These are phyloP conservation scores for Colletotrichum magnum DNA, from an alignment of 2,329 filamentous ascomycete genomes.

Conservation along the genomic window DNA sequence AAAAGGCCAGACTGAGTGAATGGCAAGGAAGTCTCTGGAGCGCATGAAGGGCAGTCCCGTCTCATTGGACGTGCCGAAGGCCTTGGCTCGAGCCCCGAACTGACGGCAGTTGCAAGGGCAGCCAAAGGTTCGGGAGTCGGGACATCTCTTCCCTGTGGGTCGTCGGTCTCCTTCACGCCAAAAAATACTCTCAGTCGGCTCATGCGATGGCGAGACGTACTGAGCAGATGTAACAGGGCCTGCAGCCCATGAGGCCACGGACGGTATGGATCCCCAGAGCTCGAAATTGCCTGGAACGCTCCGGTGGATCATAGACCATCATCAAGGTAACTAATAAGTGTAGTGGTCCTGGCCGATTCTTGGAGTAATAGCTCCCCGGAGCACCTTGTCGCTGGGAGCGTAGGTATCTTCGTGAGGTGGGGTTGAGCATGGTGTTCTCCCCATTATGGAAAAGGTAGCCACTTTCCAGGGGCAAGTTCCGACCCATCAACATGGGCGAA, in stretches of 20 bases:
- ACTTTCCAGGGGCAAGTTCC: slow-evolving; percentile 8
- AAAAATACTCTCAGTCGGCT: slow-evolving; percentile 3
- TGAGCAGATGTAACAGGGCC: not conserved
- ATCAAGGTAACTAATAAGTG: not conserved
- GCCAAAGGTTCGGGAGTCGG: slow-evolving; percentile 3
- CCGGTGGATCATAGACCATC: slow-evolving; percentile 6
- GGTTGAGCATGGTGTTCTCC: slow-evolving; percentile 13
- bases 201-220: slow-evolving; percentile 13
- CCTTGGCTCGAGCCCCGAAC: not conserved
- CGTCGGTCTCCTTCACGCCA: slow-evolving; percentile 13
- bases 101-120: slow-evolving; percentile 12
- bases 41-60: not conserved
- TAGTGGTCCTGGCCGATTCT: too few relatives aligned
- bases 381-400: slow-evolving; percentile 3
- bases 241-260: not conserved
- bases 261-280: not conserved
- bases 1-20: not conserved
- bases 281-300: slow-evolving; percentile 4
- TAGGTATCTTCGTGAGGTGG: slow-evolving; percentile 12
- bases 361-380: not conserved
- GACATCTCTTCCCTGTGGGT: slow-evolving; percentile 6
- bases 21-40: not conserved
- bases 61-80: not conserved
- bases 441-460: not conserved
- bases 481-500: not conserved